Base-by-base conservation (phyloP, 495 filamentous ascomycete genomes). In the Chaetomidium leptoderma region DNA sequence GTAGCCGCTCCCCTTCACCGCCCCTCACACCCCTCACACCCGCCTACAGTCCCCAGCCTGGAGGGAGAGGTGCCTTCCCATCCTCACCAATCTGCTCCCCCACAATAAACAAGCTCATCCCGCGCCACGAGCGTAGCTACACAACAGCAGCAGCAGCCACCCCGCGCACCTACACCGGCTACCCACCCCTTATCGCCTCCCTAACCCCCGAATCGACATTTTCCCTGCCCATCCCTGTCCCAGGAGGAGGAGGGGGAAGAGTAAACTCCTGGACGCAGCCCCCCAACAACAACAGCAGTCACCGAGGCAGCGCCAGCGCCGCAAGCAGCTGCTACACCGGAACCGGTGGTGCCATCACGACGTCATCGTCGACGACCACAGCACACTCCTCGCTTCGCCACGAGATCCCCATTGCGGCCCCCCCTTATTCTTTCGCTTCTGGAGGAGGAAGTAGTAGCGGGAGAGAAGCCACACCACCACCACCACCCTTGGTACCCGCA, bases 91-190 rank as follows among this genome's bases (percentile, higher is more conserved):
- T 70, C 23, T 60, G 62, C 46, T 57, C 65, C 4, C 63, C 71
- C 2, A 66, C 69, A 2, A 68, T 66, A 14, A 76, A 58, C 52
- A 71, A 70, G 36, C 61, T 66, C 6, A 36, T 66, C 14, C 64
- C 67, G 10, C 66, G 63, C 19, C 59, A 65, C 43, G 69, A 77
- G 42, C 55, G 63, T 23, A 23, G 61, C 43, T 8, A 11, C 19
- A 24, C 42, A 26, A 6, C 62, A 57, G 6, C 69, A 44, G 33
- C 30, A 21, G n/a, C n/a, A n/a, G n/a, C n/a, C 9, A 23, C 47
- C 23, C 35, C 33, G n/a, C 43, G 39, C 27, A 45, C 6, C 39
- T 26, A 24, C 17, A 19, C 48, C 21, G 47, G 42, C 11, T 55
- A 58, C 36, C 47, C 30, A 39, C 0, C 53, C 52, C 13, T 56